phyloP scores from a whole-genome alignment of 805 yeast species.

The Kodamaea restingae region DNA sequence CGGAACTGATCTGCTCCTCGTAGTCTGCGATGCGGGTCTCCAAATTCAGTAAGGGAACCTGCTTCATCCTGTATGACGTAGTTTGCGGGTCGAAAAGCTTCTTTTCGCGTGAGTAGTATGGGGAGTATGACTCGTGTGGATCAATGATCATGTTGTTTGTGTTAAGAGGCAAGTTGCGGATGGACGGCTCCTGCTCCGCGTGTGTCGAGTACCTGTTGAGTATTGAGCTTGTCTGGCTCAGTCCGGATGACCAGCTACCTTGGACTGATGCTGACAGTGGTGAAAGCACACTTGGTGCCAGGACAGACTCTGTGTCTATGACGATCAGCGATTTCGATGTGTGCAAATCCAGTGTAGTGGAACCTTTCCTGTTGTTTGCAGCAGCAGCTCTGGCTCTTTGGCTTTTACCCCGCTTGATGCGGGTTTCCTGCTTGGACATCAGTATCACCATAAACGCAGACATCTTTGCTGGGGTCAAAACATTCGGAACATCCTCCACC shows the following conservation, averaged over 20 bases:
- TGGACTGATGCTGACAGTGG: too few species aligned
- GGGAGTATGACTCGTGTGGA: slow-evolving; percentile 9
- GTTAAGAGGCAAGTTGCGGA: slow-evolving; percentile 6
- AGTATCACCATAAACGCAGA: slow-evolving; percentile 11
- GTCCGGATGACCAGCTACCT: background rate
- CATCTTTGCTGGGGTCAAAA: slow-evolving; percentile 6
- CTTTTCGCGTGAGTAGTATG: slow-evolving; percentile 10
- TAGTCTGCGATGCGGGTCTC: slow-evolving; percentile 13
- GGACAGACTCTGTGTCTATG: background rate
- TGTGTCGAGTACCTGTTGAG: slow-evolving; percentile 3
- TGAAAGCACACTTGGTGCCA: too few species aligned
- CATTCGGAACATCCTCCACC: background rate
- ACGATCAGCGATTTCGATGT: too few species aligned
- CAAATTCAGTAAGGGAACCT: slow-evolving; percentile 9
- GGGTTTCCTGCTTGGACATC: slow-evolving; percentile 1
- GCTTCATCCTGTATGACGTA: slow-evolving; percentile 9
- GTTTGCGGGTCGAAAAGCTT: slow-evolving; percentile 13
- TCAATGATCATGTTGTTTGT: slow-evolving; percentile 7
- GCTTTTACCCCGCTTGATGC: too few species aligned
- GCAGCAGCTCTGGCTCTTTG: too few species aligned
- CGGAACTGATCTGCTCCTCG: slow-evolving; percentile 9
- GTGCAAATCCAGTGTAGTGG: background rate
- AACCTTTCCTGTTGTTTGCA: too few species aligned
- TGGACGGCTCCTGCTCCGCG: slow-evolving; percentile 1
- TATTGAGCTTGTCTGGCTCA: slow-evolving; percentile 4